These are phyloP conservation scores for Schrenkiella parvula DNA, from an alignment of 345 rosid species.

Conservation along the genomic window DNA sequence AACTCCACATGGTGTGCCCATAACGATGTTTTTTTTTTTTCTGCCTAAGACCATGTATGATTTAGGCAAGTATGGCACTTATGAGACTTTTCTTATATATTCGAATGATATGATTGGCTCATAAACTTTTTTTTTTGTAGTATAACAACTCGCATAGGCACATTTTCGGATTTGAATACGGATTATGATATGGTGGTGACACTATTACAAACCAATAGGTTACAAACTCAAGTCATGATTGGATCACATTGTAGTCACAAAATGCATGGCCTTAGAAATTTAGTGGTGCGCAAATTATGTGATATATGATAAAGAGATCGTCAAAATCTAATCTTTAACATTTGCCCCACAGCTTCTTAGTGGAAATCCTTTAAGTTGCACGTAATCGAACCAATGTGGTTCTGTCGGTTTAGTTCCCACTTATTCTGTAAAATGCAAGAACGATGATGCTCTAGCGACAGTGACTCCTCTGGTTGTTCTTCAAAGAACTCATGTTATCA, in stretches of 20 bases:
- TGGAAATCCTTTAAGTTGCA: constrained; percentile 20
- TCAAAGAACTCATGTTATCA: not conserved
- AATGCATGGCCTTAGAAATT: constrained; percentile 16
- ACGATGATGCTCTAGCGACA: constrained; percentile 10
- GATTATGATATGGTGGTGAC: not conserved
- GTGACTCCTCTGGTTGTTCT: constrained; percentile 17
- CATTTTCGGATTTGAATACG: not conserved
- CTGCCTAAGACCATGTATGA: too few relatives aligned
- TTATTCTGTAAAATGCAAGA: not conserved
- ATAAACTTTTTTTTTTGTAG: not conserved
- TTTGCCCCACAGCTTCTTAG: constrained; percentile 27
- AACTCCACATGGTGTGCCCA: not conserved
- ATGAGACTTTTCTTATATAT: not conserved
- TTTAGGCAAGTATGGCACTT: not conserved
- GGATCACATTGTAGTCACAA: not conserved
- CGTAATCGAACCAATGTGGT: constrained; percentile 25
- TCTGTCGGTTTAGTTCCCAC: constrained; percentile 29
- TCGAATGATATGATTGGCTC: not conserved
- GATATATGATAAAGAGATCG: constrained; percentile 2
- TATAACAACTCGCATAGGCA: not conserved
- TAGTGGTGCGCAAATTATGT: constrained; percentile 5
- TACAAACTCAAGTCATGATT: not conserved
- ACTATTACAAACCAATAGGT: not conserved
- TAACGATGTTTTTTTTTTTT: not conserved
- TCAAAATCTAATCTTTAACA: constrained; percentile 18